A percentile compares a stretch with the other conserved stretches of the same genome.
Evolutionary conservation across 305 asterid species (phyloP).

Genomic region (Fraxinus latifolia): DNA sequence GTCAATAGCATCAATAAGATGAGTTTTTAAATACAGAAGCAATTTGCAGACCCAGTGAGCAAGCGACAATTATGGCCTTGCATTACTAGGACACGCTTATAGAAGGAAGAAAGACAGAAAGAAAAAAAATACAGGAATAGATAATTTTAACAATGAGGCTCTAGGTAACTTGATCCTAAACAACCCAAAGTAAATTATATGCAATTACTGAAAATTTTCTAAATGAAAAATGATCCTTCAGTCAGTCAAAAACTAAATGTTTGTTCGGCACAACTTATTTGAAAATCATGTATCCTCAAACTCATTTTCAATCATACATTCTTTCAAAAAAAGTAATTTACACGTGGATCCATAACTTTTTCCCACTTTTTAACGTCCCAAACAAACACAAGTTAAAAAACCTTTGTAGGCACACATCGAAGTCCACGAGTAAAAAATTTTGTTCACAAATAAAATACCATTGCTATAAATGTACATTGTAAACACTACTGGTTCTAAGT

Average conservation of each 20-base stretch:
- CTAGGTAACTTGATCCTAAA: background rate
- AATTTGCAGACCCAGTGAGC: background rate
- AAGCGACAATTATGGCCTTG: background rate
- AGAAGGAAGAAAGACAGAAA: background rate
- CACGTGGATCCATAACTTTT: background rate
- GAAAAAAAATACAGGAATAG: background rate
- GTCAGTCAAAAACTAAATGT: background rate
- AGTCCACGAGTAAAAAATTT: background rate
- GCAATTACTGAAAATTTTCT: background rate
- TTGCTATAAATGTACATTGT: constrained; percentile 11
- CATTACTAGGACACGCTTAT: background rate
- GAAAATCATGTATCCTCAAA: background rate
- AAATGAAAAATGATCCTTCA: background rate
- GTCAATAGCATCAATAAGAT: background rate
- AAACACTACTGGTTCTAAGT: constrained; percentile 1
- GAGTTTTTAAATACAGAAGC: background rate
- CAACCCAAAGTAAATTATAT: background rate
- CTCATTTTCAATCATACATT: background rate
- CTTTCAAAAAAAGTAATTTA: background rate
- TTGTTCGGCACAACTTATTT: background rate
- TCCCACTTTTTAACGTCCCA: background rate
- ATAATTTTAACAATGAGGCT: background rate
- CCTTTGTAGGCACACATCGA: background rate
- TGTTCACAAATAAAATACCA: constrained; percentile 4
- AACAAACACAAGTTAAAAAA: background rate